phyloP scores from a whole-genome alignment of 345 rosid species.

The Gossypium australe region DNA sequence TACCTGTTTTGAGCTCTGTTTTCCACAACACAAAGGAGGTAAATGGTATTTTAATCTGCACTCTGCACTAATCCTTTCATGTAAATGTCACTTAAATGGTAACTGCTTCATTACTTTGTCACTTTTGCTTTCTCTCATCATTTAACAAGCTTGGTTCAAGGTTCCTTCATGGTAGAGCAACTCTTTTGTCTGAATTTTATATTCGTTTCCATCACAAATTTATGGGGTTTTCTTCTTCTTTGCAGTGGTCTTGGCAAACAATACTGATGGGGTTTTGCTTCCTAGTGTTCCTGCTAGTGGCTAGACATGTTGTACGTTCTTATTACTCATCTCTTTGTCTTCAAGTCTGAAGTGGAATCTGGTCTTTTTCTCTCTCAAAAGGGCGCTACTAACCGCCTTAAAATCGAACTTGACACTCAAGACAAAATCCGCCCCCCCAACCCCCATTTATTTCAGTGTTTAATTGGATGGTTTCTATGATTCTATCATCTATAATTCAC shows the following conservation, averaged over 20 bases:
- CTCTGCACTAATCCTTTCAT: not conserved
- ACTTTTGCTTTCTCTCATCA: not conserved
- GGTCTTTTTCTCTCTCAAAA: not conserved
- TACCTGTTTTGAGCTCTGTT: slow-evolving; percentile 80
- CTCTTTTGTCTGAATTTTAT: not conserved
- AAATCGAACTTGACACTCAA: not conserved
- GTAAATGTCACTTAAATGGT: not conserved
- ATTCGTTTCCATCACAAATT: not conserved
- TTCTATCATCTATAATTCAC: slow-evolving; percentile 8
- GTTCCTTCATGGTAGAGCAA: no score
- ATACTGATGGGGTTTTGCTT: slow-evolving; percentile 81
- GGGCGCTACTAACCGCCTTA: not conserved
- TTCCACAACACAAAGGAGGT: slow-evolving; percentile 77
- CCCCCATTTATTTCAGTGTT: not conserved
- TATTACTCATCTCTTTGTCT: not conserved
- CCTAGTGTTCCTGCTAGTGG: slow-evolving; percentile 56
- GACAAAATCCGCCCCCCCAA: not conserved
- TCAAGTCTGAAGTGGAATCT: not conserved
- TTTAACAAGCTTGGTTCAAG: not conserved
- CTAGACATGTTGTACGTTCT: slow-evolving; percentile 74
- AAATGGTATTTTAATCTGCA: not conserved
- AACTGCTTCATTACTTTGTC: not conserved
- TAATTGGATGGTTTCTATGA: not conserved
- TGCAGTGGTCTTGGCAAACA: slow-evolving; percentile 99
- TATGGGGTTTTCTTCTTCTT: not conserved